Conservation (phyloP, 2,329 filamentous ascomycete species). For the Fusarium sp. region DNA sequence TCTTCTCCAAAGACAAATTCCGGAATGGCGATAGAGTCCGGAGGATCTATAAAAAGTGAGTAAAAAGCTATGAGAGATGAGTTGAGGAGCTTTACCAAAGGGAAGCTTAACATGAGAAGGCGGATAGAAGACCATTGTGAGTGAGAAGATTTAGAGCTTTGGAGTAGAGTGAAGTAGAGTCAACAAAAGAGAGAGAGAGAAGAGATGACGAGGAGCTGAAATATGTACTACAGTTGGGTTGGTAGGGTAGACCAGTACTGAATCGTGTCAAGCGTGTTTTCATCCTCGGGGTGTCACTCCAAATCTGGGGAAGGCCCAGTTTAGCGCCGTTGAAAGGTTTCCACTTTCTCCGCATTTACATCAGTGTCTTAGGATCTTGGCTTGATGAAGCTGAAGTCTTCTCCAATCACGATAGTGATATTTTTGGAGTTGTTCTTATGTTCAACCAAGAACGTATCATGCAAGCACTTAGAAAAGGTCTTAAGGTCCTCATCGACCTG, state of each 20-base stretch:
- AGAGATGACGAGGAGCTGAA: slow-evolving; percentile 19
- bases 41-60: slow-evolving; percentile 60
- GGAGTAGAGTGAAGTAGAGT: background rate
- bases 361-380: slow-evolving; percentile 6
- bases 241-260: background rate
- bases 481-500: background rate
- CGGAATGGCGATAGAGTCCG: slow-evolving; percentile 78
- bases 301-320: slow-evolving; percentile 30
- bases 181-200: background rate
- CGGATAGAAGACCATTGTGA: slow-evolving; percentile 66
- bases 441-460: background rate
- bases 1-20: slow-evolving; percentile 82
- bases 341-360: slow-evolving; percentile 28
- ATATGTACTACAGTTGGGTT: slow-evolving; percentile 11
- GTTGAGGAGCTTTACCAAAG: slow-evolving; percentile 50
- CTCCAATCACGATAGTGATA: background rate
- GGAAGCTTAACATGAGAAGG: slow-evolving; percentile 70
- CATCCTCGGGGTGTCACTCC: slow-evolving; percentile 7
- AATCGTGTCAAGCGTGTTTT: background rate
- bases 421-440: background rate
- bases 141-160: background rate
- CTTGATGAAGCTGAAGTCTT: background rate
- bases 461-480: background rate
- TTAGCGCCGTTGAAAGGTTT: slow-evolving; percentile 12
- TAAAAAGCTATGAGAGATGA: background rate